A percentile compares a stretch with the other conserved stretches of the same genome.
phyloP scores from a whole-genome alignment of 2,329 filamentous ascomycete species.

The Alternaria arbusti region DNA sequence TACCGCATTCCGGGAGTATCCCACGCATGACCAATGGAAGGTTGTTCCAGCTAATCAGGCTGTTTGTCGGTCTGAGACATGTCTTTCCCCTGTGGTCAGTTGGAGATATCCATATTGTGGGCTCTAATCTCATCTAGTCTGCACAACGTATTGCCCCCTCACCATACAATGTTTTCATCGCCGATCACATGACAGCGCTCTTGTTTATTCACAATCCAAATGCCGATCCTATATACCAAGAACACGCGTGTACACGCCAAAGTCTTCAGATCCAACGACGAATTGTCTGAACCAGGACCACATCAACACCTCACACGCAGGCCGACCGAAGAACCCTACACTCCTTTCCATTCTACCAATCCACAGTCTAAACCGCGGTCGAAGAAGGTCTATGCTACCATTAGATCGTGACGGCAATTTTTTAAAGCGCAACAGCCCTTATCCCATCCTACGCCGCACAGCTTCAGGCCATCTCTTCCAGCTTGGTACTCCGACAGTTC shows the following conservation, averaged over 20 bases:
- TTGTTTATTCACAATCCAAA: not conserved
- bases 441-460: constrained; percentile 14
- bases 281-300: not conserved
- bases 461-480: constrained; percentile 7
- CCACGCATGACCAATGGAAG: constrained; percentile 14
- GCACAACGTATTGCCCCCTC: not conserved
- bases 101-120: not conserved
- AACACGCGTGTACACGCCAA: not conserved
- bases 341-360: not conserved
- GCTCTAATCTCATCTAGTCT: not conserved
- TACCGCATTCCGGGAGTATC: not conserved
- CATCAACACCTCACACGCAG: not conserved
- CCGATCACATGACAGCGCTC: not conserved
- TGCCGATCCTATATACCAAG: not conserved
- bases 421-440: not conserved
- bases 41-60: not conserved
- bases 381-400: not conserved
- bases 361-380: not conserved
- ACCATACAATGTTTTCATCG: not conserved
- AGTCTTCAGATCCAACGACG: not conserved
- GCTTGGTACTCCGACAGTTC: not conserved
- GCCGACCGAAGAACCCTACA: not conserved
- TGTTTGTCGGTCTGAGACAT: constrained; percentile 1
- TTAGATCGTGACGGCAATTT: constrained; percentile 3
- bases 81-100: not conserved